Percentiles rank a stretch among this genome's conserved stretches.
phyloP scores from a whole-genome alignment of 2,329 filamentous ascomycete species.

The Alternaria alternata region DNA sequence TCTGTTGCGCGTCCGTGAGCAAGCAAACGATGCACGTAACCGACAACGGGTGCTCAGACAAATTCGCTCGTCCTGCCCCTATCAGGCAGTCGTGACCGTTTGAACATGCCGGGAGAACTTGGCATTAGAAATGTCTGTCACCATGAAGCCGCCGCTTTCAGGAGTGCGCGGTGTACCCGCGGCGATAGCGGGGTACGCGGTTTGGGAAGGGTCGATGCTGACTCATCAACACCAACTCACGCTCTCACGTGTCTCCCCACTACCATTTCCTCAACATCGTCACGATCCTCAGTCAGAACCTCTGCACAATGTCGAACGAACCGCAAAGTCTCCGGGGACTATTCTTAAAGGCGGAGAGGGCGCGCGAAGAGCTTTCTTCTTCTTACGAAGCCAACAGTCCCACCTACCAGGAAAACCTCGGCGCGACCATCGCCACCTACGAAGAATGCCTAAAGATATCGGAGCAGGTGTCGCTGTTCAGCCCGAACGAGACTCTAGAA shows the following conservation, averaged over 20 bases:
- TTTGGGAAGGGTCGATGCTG: conserved; percentile 20
- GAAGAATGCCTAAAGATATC: conserved; percentile 75
- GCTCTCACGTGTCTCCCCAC: conserved; percentile 24
- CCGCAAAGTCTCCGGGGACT: conserved; percentile 64
- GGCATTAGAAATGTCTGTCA: not conserved
- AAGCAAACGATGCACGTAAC: conserved; percentile 28
- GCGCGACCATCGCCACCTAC: conserved; percentile 73
- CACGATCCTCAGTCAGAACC: not conserved
- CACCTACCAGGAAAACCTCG: conserved; percentile 72
- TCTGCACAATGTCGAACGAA: conserved; percentile 51
- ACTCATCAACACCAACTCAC: conserved; percentile 39
- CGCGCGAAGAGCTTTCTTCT: conserved; percentile 66
- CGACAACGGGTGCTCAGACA: conserved; percentile 4
- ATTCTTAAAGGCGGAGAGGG: conserved; percentile 63
- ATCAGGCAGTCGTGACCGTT: not conserved
- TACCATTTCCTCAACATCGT: conserved; percentile 9
- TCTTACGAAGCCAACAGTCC: conserved; percentile 71
- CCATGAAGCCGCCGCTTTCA: not conserved
- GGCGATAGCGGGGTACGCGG: conserved; percentile 28
- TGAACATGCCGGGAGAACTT: not conserved
- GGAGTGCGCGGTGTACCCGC: conserved; percentile 9
- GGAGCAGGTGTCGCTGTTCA: conserved; percentile 81
- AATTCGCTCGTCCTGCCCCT: not conserved
- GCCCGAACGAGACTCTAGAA: conserved; percentile 85
- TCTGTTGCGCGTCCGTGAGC: conserved; percentile 5